Base-by-base conservation (phyloP, 1,284 basidiomycete genomes). In the Amylostereum chailletii region DNA sequence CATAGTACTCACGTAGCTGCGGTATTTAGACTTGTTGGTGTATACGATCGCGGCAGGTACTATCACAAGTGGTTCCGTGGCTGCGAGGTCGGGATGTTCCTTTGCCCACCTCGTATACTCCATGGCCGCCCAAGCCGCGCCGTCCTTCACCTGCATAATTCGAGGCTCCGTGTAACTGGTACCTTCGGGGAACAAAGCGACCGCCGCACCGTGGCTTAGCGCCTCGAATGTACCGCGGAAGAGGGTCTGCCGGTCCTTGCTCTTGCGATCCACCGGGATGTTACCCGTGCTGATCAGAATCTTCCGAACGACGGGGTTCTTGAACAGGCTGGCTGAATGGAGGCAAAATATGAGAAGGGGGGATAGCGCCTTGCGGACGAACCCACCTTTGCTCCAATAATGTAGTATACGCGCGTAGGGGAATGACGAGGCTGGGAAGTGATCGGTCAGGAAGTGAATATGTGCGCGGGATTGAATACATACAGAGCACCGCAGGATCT, bases 141-240 rank as follows among this genome's bases (percentile, higher is more conserved):
- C 94, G 59, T 97, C 92, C 65, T 98, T 98, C 60, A 98, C 79
- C 53, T 91, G 86, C 76, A 94, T 88, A 60, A 98, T 87, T 51
- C 82, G 79, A 3, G 94, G 92, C 61, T 94, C 90, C 0, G 94
- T 96, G 62, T 89, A 89, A 58, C 84, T 86, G 30, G 86, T 88
- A 36, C 94, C 94, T 66, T 98, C 94, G 1, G 95, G 95, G 63
- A 98, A 98, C 39, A 98, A 74, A 4, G 91, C 94, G 48, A 98
- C 90, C 26, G 83, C 86, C 53, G 86, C 79, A 27, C 86, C 89
- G 11, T 72, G 71, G 8, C 83, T 76, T 44, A 98, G 76, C 1
- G 88, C 87, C 57, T 94, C 86, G 59, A 97, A 88, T 0, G 94
- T 96, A 29, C 91, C 89, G 53, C 79, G 78, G 70, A 96, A 95